phyloP scores from a whole-genome alignment of 495 filamentous ascomycete species.

The Podospora pseudopauciseta region DNA sequence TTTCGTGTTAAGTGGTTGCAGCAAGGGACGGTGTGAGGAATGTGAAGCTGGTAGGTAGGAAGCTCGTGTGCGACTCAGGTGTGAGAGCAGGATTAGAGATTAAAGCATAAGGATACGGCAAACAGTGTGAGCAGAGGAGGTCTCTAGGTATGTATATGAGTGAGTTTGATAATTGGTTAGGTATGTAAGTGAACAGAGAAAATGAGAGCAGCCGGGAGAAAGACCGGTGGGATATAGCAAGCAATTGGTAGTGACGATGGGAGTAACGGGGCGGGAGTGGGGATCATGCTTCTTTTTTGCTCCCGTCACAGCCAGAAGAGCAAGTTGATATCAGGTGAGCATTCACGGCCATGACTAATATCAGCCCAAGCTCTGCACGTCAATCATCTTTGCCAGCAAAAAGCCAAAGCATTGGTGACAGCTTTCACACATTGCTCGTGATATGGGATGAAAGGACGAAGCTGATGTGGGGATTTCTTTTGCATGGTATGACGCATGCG shows the following conservation, averaged over 20 bases:
- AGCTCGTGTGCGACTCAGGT: not conserved
- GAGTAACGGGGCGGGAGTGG: not conserved
- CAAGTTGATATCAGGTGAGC: not conserved
- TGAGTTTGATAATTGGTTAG: not conserved
- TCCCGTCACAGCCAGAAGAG: not conserved
- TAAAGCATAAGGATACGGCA: not conserved
- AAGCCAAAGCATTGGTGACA: not conserved
- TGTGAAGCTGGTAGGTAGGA: not conserved
- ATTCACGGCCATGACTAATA: not conserved
- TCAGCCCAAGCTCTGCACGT: not conserved
- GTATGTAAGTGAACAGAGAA: not conserved
- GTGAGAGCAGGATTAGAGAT: not conserved
- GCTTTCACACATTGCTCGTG: not conserved
- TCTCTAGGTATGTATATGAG: not conserved
- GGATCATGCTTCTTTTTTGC: not conserved
- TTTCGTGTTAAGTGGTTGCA: not conserved
- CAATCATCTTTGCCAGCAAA: not conserved
- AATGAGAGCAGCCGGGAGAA: not conserved
- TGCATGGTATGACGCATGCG: conserved; percentile 2
- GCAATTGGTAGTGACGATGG: not conserved
- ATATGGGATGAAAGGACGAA: conserved; percentile 1
- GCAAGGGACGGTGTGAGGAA: not conserved
- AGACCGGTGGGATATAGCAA: not conserved
- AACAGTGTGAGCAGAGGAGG: not conserved
- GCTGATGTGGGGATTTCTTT: not conserved